phyloP scores from a whole-genome alignment of 495 filamentous ascomycete species.

The Annulohypoxylon maeteangense region DNA sequence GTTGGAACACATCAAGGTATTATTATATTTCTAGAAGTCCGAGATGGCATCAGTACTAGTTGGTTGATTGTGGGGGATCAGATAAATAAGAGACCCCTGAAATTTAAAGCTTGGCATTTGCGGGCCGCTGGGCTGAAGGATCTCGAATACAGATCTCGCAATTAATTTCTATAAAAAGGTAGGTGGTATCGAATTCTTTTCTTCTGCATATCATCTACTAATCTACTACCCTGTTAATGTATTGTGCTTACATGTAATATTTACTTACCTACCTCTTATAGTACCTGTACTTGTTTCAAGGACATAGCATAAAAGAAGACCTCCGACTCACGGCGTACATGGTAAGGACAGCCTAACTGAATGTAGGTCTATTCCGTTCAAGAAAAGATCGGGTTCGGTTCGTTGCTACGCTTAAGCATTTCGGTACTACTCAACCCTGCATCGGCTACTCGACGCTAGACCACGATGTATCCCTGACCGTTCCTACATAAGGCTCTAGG shows the following conservation, averaged over 20 bases:
- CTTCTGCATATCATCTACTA: neutral
- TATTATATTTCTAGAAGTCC: neutral
- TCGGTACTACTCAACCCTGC: constrained; percentile 5
- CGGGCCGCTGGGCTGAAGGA: neutral
- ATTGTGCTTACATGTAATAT: neutral
- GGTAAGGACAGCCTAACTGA: too few relatives aligned
- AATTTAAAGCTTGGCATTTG: constrained; percentile 15
- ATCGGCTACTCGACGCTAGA: neutral
- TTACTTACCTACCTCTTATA: neutral
- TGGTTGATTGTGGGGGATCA: constrained; percentile 2
- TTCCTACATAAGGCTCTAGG: too few relatives aligned
- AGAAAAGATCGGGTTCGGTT: constrained; percentile 10
- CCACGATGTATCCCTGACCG: constrained; percentile 7
- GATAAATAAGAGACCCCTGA: constrained; percentile 18
- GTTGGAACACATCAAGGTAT: neutral
- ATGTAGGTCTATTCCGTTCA: neutral
- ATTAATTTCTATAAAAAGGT: neutral
- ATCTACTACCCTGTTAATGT: too few relatives aligned
- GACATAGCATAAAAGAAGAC: too few relatives aligned
- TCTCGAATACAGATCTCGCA: neutral
- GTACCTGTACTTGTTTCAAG: too few relatives aligned
- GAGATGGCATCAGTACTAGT: constrained; percentile 2
- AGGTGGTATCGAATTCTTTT: neutral
- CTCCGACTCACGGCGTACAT: neutral
- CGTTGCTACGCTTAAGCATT: neutral